Evolutionary conservation across 148 eudicot species (phyloP).

Genomic region (Vaccinium vitisidaea): DNA sequence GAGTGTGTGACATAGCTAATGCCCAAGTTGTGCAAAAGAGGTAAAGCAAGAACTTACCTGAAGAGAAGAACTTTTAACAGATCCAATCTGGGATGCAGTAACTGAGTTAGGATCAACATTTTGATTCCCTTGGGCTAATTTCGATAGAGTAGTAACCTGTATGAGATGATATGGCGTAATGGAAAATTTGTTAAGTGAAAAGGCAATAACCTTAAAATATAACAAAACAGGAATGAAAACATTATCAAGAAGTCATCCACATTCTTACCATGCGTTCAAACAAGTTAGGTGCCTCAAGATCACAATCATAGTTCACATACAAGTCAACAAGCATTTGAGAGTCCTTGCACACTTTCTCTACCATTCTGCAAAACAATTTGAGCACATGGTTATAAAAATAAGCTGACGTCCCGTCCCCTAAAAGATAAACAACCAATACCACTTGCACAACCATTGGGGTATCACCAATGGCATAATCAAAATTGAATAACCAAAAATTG

Average conservation of each 20-base stretch:
- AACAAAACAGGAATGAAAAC: slow-evolving; percentile 1
- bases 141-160: slow-evolving; percentile 78
- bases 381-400: slow-evolving; percentile 12
- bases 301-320: slow-evolving; percentile 95
- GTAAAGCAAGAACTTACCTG: slow-evolving; percentile 50
- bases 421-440: slow-evolving; percentile 9
- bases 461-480: no score
- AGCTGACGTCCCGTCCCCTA: neutral
- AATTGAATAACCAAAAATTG: no score
- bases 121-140: slow-evolving; percentile 90
- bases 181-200: neutral
- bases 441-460: neutral
- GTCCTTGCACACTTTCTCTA: slow-evolving; percentile 94
- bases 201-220: neutral
- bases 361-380: slow-evolving; percentile 62
- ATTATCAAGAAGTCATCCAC: neutral
- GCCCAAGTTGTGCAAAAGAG: neutral
- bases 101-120: slow-evolving; percentile 78
- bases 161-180: slow-evolving; percentile 22
- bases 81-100: slow-evolving; percentile 69
- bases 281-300: slow-evolving; percentile 86
- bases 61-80: slow-evolving; percentile 85
- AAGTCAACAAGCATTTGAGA: slow-evolving; percentile 95
- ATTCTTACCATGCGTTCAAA: slow-evolving; percentile 83
- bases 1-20: slow-evolving; percentile 4